A percentile compares a stretch with the other conserved stretches of the same genome.
Conservation (phyloP, 2,329 filamentous ascomycete genomes). For the Penicillium carneum region DNA sequence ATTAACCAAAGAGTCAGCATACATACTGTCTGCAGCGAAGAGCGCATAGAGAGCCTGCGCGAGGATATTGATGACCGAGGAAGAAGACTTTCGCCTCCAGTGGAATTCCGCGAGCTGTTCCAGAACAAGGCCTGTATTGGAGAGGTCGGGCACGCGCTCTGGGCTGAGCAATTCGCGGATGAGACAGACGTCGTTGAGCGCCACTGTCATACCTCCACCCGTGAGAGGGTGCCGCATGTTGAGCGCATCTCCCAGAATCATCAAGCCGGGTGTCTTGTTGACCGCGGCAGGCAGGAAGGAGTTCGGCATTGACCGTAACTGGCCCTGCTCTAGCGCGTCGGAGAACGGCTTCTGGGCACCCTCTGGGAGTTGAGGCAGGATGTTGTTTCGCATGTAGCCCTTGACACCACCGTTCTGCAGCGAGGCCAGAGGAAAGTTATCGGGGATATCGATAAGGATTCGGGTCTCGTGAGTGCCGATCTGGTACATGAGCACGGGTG, state of each 20-base stretch:
- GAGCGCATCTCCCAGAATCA: slow-evolving; percentile 90
- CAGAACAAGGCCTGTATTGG: slow-evolving; percentile 70
- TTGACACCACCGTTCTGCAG: slow-evolving; percentile 81
- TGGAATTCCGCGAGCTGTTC: slow-evolving; percentile 78
- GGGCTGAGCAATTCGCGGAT: slow-evolving; percentile 78
- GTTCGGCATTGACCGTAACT: slow-evolving; percentile 92
- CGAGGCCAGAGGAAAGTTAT: slow-evolving; percentile 75
- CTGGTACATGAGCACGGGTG: slow-evolving; percentile 90
- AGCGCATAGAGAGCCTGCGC: slow-evolving; percentile 90
- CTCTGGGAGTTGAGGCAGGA: slow-evolving; percentile 78
- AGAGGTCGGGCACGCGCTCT: slow-evolving; percentile 70
- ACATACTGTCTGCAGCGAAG: slow-evolving; percentile 78
- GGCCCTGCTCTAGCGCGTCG: slow-evolving; percentile 77
- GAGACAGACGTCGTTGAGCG: slow-evolving; percentile 87
- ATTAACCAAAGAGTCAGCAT: neutral
- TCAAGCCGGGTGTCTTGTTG: slow-evolving; percentile 72
- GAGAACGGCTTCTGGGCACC: slow-evolving; percentile 75
- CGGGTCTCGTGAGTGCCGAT: slow-evolving; percentile 95
- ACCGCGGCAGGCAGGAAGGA: slow-evolving; percentile 85
- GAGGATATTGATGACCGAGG: slow-evolving; percentile 94
- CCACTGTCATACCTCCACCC: slow-evolving; percentile 97
- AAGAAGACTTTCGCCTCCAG: slow-evolving; percentile 82
- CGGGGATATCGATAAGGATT: slow-evolving; percentile 85
- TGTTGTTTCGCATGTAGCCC: slow-evolving; percentile 78
- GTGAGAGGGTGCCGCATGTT: slow-evolving; percentile 99